A percentile compares a stretch with the other conserved stretches of the same genome.
Evolutionary conservation across 352 stramenopile genomes (phyloP).

Genomic region (Phytophthora kernoviae): DNA sequence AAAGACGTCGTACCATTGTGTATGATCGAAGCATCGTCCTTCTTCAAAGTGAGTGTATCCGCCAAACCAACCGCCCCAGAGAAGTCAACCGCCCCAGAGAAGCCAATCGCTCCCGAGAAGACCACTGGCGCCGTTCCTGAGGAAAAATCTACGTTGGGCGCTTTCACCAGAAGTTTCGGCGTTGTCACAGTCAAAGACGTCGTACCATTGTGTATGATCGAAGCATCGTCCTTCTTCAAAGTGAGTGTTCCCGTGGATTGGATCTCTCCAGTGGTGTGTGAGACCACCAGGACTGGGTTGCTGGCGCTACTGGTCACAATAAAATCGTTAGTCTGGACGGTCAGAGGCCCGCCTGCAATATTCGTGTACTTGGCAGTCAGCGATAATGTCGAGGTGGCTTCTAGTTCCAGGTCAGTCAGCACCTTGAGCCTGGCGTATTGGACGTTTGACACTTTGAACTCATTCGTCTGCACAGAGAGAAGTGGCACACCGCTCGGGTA

Average conservation of each 20-base stretch:
- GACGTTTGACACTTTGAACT: slow-evolving; percentile 43
- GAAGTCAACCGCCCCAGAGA: slow-evolving; percentile 6
- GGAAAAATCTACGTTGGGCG: not conserved
- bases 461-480: slow-evolving; percentile 35
- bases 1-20: slow-evolving; percentile 40
- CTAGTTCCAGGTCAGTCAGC: slow-evolving; percentile 35
- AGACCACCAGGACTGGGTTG: slow-evolving; percentile 22
- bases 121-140: not conserved
- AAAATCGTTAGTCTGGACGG: slow-evolving; percentile 35
- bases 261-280: slow-evolving; percentile 28
- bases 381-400: slow-evolving; percentile 33
- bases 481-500: slow-evolving; percentile 32
- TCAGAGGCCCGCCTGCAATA: slow-evolving; percentile 32
- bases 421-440: slow-evolving; percentile 38
- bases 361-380: slow-evolving; percentile 30
- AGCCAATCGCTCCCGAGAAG: slow-evolving; percentile 12
- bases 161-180: not conserved
- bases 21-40: slow-evolving; percentile 24
- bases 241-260: slow-evolving; percentile 31
- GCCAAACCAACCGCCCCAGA: slow-evolving; percentile 30
- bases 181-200: slow-evolving; percentile 40
- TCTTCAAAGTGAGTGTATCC: slow-evolving; percentile 28
- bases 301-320: slow-evolving; percentile 12
- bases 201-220: slow-evolving; percentile 31
- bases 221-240: slow-evolving; percentile 18